Evolutionary conservation across 805 yeast species (phyloP).

Genomic region (Cyberlindnera xishuangbannaensis): DNA sequence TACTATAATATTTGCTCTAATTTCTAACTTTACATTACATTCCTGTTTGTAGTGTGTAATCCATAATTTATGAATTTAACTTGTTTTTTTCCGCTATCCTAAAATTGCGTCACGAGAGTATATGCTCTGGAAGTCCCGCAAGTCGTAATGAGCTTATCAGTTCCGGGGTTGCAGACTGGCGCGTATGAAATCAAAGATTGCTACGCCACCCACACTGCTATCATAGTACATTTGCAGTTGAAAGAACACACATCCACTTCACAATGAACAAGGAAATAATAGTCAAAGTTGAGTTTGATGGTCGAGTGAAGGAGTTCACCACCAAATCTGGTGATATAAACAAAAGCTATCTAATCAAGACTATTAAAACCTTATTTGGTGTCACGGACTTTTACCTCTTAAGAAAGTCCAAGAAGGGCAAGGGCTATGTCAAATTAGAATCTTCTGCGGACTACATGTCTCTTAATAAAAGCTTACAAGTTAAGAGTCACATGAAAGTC

Average conservation of each 20-base stretch:
- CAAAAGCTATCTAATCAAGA: constrained; percentile 1
- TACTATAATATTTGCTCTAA: too few species aligned
- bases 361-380: constrained; percentile 2
- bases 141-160: too few species aligned
- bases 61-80: too few species aligned
- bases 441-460: constrained; percentile 9
- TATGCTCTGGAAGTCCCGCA: too few species aligned
- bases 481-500: constrained; percentile 12
- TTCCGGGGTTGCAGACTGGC: background rate
- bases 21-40: too few species aligned
- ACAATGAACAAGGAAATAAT: constrained; percentile 5
- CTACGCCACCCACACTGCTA: constrained; percentile 1
- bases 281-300: constrained; percentile 4
- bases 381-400: constrained; percentile 6
- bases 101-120: too few species aligned
- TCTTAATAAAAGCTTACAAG: constrained; percentile 12
- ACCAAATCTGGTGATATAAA: constrained; percentile 1
- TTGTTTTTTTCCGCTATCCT: too few species aligned
- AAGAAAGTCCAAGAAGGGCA: constrained; percentile 14
- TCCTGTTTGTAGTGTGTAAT: too few species aligned
- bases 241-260: background rate
- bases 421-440: constrained; percentile 8
- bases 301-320: constrained; percentile 1
- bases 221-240: background rate
- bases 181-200: background rate